phyloP scores from a whole-genome alignment of 2,329 filamentous ascomycete species.

The Lasiodiplodia theobromae region DNA sequence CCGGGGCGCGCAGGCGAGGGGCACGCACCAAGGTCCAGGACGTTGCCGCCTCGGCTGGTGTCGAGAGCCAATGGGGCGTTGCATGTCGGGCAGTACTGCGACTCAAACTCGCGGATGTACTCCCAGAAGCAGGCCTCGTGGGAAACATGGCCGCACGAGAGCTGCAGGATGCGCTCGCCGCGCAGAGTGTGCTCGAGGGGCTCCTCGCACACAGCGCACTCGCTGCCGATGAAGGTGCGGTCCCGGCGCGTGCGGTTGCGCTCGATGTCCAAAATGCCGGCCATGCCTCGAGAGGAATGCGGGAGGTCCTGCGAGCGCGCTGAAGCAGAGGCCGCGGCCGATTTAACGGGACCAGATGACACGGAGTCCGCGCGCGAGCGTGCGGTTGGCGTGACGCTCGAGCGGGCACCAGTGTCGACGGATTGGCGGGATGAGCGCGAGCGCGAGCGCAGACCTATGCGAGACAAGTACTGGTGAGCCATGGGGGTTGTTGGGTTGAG shows the following conservation, averaged over 20 bases:
- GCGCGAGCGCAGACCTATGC: slow-evolving; percentile 29
- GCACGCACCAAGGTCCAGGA: slow-evolving; percentile 82
- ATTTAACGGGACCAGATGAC: slow-evolving; percentile 28
- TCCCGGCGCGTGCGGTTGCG: slow-evolving; percentile 82
- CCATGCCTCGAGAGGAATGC: slow-evolving; percentile 55
- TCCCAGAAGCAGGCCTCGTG: slow-evolving; percentile 99
- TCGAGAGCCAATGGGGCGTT: slow-evolving; percentile 91
- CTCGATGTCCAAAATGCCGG: slow-evolving; percentile 75
- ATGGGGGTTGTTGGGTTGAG: slow-evolving; percentile 28
- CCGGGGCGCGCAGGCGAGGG: slow-evolving; percentile 32
- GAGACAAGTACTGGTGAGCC: slow-evolving; percentile 29
- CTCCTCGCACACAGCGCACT: slow-evolving; percentile 97
- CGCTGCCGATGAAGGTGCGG: slow-evolving; percentile 91
- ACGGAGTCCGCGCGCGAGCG: slow-evolving; percentile 27
- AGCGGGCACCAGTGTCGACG: slow-evolving; percentile 16
- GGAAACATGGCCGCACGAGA: slow-evolving; percentile 95
- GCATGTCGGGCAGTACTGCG: slow-evolving; percentile 92
- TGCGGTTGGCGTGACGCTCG: slow-evolving; percentile 24
- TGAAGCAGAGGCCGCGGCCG: slow-evolving; percentile 19
- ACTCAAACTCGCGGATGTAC: slow-evolving; percentile 93
- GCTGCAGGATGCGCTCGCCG: slow-evolving; percentile 92
- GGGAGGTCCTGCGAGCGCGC: slow-evolving; percentile 28
- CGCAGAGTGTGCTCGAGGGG: slow-evolving; percentile 93
- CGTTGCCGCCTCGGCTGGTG: slow-evolving; percentile 89
- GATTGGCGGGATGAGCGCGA: slow-evolving; percentile 28